Conservation (phyloP, 2,329 filamentous ascomycete species). For the Aspergillus unguis region DNA sequence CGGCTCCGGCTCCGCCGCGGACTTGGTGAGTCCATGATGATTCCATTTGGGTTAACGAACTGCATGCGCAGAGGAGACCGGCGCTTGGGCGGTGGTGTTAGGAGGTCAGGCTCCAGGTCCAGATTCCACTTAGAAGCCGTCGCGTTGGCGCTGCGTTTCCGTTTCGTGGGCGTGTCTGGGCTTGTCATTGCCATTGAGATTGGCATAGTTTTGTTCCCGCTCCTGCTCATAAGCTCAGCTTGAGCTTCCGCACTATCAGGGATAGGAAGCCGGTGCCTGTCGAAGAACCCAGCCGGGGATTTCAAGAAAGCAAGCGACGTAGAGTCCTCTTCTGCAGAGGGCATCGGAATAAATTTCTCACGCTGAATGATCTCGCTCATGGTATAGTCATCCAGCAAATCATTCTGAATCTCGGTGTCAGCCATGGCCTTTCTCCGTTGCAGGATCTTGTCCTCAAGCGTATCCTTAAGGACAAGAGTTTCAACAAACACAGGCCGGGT, state of each 20-base stretch:
- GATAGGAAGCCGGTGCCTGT: conserved; percentile 36
- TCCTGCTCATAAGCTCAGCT: background rate
- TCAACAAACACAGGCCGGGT: conserved; percentile 75
- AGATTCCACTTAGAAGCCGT: background rate
- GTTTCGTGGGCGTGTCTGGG: conserved; percentile 11
- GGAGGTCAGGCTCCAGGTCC: conserved; percentile 3
- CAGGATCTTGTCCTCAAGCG: conserved; percentile 81
- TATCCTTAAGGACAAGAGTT: conserved; percentile 74
- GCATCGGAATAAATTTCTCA: conserved; percentile 49
- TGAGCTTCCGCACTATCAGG: conserved; percentile 26
- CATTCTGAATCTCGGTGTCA: conserved; percentile 52
- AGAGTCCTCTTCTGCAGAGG: conserved; percentile 24
- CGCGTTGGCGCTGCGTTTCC: conserved; percentile 3
- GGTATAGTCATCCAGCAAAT: conserved; percentile 56
- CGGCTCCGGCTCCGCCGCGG: background rate
- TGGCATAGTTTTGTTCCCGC: background rate
- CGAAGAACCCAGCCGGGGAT: conserved; percentile 35
- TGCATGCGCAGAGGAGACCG: conserved; percentile 8
- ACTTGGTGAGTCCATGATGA: conserved; percentile 17
- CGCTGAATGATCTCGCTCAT: conserved; percentile 59
- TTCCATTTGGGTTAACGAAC: conserved; percentile 19
- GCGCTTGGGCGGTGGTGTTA: conserved; percentile 16
- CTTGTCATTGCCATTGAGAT: too few species aligned
- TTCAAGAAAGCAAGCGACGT: conserved; percentile 27
- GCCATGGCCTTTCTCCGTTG: conserved; percentile 72